A percentile compares a stretch with the other conserved stretches of the same genome.
Conservation (phyloP, 2,329 filamentous ascomycete genomes). For the Allantophomopsis lycopodina region DNA sequence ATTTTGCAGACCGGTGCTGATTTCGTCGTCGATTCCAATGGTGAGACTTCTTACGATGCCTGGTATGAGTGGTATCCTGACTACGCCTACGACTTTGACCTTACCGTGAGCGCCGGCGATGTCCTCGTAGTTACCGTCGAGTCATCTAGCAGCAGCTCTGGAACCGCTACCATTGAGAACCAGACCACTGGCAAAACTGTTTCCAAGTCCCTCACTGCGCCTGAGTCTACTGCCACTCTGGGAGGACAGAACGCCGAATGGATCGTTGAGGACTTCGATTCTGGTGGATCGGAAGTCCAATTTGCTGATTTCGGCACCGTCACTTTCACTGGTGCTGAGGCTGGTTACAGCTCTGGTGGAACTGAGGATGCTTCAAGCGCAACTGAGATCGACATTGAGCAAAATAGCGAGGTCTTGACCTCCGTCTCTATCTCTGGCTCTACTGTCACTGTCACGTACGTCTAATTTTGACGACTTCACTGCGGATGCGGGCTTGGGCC, state of each 20-base stretch:
- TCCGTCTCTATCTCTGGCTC: neutral
- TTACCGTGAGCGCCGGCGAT: slow-evolving; percentile 25
- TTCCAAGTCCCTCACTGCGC: slow-evolving; percentile 24
- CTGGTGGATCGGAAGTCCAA: slow-evolving; percentile 22
- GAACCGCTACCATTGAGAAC: slow-evolving; percentile 30
- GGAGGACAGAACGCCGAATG: slow-evolving; percentile 33
- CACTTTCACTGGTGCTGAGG: slow-evolving; percentile 25
- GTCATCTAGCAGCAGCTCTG: slow-evolving; percentile 23
- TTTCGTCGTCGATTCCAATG: slow-evolving; percentile 27
- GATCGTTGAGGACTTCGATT: slow-evolving; percentile 35
- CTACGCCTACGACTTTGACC: slow-evolving; percentile 22
- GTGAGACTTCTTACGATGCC: slow-evolving; percentile 25
- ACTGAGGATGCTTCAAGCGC: slow-evolving; percentile 16
- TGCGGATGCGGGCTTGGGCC: too few species aligned
- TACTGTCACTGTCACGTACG: too few species aligned
- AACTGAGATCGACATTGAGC: slow-evolving; percentile 24
- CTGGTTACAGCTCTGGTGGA: slow-evolving; percentile 11
- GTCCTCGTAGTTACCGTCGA: slow-evolving; percentile 23
- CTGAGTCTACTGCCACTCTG: slow-evolving; percentile 14
- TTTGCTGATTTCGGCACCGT: slow-evolving; percentile 32
- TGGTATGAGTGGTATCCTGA: slow-evolving; percentile 34
- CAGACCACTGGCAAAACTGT: slow-evolving; percentile 26
- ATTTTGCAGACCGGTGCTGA: slow-evolving; percentile 30
- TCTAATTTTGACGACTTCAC: too few species aligned
- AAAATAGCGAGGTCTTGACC: neutral